Base-by-base conservation (phyloP, 306 rosid species). In the Glycine latifolia region DNA sequence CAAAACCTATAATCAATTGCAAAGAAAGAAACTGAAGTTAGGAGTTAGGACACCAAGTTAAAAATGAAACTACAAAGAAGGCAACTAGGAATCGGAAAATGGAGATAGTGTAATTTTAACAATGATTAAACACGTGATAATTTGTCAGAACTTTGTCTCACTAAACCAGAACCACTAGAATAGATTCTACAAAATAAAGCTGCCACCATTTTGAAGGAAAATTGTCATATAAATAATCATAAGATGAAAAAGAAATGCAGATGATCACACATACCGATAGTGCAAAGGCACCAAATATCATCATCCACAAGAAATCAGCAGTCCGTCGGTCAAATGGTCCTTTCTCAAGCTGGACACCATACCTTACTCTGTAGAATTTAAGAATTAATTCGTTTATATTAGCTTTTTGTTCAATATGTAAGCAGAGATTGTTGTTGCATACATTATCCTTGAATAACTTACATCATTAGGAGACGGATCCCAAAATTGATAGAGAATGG, bases 291-390 rank as follows among this genome's bases (percentile, higher is more conserved):
- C 97, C 99, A 85, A 92, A 92, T 85, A 93, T 87, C 92, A 95
- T 91, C 99, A 93, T 95, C 99, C 99, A 95, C 87, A 95, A 87
- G 84, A 91, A 95, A 90, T 95, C 99, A 37, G 97, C 94, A 11
- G 99, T 92, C 67, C 94, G 84, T 68, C 98, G 87, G n/a, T 93
- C 93, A 81, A 95, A 95, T 52, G 94, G 91, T 68, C 94, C 97
- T 61, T 87, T 89, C 87, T 95, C 99, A 81, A 95, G 96, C 86
- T 95, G 99, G 53, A 95, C 98, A 14, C 99, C 99, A 82, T 95
- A 95, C 81, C 99, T 90, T 77, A 88, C 88, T 90, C 99, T 95
- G 89, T 56, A 71, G 20, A 73, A 80, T 75, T 80, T 16, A 52
- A 69, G 68, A 59, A 84, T 6, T 59, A 66, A 67, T 43, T 71